Evolutionary conservation across 805 yeast genomes (phyloP).

Genomic region (Phaffomyces opuntiae): DNA sequence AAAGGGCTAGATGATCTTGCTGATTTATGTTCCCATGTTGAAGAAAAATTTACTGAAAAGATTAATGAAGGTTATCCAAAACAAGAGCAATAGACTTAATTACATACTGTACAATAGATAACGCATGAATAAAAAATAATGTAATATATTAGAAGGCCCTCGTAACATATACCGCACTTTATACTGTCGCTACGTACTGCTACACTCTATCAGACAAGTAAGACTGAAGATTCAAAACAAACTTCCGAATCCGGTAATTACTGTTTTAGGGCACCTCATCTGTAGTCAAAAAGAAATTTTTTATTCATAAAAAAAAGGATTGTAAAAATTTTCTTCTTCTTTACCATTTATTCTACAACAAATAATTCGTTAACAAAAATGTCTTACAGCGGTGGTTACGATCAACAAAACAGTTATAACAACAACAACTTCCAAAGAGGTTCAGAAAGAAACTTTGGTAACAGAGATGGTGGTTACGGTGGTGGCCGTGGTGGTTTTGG

Average conservation of each 20-base stretch:
- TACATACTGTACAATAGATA: slow-evolving; percentile 3
- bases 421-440: slow-evolving; percentile 29
- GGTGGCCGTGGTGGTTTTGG: slow-evolving; percentile 19
- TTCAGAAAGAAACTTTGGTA: slow-evolving; percentile 26
- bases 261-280: too few relatives aligned
- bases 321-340: not conserved
- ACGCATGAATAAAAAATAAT: not conserved
- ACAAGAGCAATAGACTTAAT: slow-evolving; percentile 36
- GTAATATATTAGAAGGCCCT: too few relatives aligned
- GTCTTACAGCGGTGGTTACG: slow-evolving; percentile 25
- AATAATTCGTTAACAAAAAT: slow-evolving; percentile 10
- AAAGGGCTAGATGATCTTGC: slow-evolving; percentile 84
- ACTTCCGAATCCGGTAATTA: not conserved
- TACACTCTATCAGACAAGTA: too few relatives aligned
- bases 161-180: not conserved
- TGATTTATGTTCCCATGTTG: slow-evolving; percentile 78
- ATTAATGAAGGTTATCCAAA: slow-evolving; percentile 49
- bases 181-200: too few relatives aligned
- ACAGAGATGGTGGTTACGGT: slow-evolving; percentile 33
- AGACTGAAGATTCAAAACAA: too few relatives aligned
- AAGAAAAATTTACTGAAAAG: slow-evolving; percentile 65
- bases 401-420: slow-evolving; percentile 27
- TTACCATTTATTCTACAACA: not conserved
- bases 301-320: not conserved
- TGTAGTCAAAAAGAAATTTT: not conserved